Conservation (phyloP, 164 flowering plant genomes). For the Stephania japonica region DNA sequence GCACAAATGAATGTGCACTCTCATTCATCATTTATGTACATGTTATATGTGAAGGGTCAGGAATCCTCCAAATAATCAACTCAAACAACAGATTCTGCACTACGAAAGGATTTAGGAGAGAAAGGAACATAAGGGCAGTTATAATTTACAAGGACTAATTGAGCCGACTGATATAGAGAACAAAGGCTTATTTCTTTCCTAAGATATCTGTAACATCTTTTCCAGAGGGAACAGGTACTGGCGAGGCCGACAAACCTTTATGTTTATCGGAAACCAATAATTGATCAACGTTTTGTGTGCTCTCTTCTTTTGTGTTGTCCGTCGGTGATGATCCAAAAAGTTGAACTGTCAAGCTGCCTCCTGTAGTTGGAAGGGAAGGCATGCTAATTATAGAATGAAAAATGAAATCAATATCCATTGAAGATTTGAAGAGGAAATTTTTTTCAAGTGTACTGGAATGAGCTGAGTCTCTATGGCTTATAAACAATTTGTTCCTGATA, state of each 20-base stretch:
- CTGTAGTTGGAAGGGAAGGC: slow-evolving; percentile 25
- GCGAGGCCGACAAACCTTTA: slow-evolving; percentile 14
- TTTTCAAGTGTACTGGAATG: background rate
- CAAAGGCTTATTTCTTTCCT: slow-evolving; percentile 16
- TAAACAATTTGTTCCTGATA: too few species aligned
- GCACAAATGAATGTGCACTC: background rate
- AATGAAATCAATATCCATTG: background rate
- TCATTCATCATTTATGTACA: background rate
- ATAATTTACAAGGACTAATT: background rate
- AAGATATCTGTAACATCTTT: slow-evolving; percentile 18
- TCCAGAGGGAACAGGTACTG: slow-evolving; percentile 20
- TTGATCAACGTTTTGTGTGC: slow-evolving; percentile 14
- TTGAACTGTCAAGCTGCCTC: slow-evolving; percentile 76
- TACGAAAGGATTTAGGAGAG: background rate
- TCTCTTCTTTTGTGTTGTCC: slow-evolving; percentile 18
- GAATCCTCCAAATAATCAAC: background rate
- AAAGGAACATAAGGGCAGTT: background rate
- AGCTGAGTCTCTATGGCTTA: too few species aligned
- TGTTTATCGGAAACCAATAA: slow-evolving; percentile 23
- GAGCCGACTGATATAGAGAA: background rate
- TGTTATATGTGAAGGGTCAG: background rate
- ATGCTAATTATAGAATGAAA: background rate
- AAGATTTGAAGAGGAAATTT: background rate
- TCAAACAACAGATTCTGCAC: background rate
- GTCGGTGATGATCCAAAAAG: slow-evolving; percentile 39